These are phyloP conservation scores for Dendrobium officinale DNA, from an alignment of 106 monocot genomes.

Conservation along the genomic window DNA sequence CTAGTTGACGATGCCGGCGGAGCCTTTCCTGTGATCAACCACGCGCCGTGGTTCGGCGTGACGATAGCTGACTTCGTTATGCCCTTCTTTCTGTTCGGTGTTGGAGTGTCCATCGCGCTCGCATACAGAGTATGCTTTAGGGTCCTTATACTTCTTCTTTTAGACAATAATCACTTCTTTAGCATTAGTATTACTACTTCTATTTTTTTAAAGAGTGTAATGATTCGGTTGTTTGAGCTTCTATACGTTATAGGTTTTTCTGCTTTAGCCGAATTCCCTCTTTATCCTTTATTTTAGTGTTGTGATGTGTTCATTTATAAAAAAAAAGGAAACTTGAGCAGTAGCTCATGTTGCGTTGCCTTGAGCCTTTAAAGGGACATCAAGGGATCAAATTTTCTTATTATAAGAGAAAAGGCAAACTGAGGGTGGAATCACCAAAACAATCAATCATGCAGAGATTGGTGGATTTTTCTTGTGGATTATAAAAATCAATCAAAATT, in stretches of 20 bases:
- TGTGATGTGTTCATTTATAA: background rate
- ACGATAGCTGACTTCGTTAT: constrained; percentile 91
- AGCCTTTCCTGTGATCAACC: constrained; percentile 76
- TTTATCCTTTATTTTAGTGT: background rate
- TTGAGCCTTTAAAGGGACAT: background rate
- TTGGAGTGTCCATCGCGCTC: constrained; percentile 72
- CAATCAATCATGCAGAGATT: background rate
- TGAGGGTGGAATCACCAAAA: background rate
- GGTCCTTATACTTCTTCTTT: background rate
- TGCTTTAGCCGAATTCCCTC: background rate
- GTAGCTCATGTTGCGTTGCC: background rate
- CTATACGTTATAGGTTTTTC: background rate
- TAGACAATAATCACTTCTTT: no score
- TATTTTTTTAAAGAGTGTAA: no score
- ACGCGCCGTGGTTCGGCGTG: constrained; percentile 85
- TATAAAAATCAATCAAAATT: background rate
- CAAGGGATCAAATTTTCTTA: background rate
- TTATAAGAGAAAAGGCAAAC: background rate
- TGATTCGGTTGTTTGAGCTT: background rate
- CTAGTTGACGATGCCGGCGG: constrained; percentile 88
- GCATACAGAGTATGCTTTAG: constrained; percentile 53
- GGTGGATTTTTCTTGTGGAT: background rate
- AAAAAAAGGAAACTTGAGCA: background rate
- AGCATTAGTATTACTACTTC: no score
- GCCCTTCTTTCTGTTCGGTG: constrained; percentile 85